Conservation (phyloP, 2,329 filamentous ascomycete genomes). For the Claviceps quebecensis region DNA sequence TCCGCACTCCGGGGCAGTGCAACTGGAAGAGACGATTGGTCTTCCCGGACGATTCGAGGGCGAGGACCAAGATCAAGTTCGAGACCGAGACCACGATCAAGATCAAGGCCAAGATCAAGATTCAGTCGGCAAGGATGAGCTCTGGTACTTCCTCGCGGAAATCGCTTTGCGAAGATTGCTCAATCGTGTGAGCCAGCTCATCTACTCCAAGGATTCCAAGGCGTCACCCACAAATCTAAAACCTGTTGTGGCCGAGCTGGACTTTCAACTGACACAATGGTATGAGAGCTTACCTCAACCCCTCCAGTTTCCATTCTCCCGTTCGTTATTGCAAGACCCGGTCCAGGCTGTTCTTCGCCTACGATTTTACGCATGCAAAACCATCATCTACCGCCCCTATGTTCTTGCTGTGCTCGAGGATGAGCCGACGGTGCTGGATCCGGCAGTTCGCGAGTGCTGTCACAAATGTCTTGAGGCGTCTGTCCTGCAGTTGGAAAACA, state of each 20-base stretch:
- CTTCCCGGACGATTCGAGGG: no score
- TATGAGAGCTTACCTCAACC: slow-evolving; percentile 63
- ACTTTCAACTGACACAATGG: slow-evolving; percentile 74
- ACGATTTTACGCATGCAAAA: slow-evolving; percentile 73
- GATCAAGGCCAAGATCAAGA: no score
- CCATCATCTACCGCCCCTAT: slow-evolving; percentile 76
- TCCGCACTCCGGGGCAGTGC: no score
- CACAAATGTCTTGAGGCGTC: slow-evolving; percentile 71
- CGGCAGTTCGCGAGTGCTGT: slow-evolving; percentile 61
- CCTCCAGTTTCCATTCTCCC: slow-evolving; percentile 63
- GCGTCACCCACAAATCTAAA: slow-evolving; percentile 60
- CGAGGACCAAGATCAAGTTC: no score
- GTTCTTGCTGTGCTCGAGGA: slow-evolving; percentile 69
- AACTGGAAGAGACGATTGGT: no score
- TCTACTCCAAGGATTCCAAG: slow-evolving; percentile 2
- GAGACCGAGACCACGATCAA: no score
- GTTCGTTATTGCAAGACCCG: slow-evolving; percentile 48
- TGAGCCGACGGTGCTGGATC: slow-evolving; percentile 57
- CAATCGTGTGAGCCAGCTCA: no score
- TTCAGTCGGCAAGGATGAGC: no score
- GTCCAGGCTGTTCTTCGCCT: slow-evolving; percentile 68
- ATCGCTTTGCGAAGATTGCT: no score
- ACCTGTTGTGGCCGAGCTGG: slow-evolving; percentile 65
- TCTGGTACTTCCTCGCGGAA: no score
- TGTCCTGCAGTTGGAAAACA: slow-evolving; percentile 65